Percentiles rank a stretch among this genome's conserved stretches.
Conservation (phyloP, 2,329 filamentous ascomycete genomes). For the Beauveria rudraprayagi region DNA sequence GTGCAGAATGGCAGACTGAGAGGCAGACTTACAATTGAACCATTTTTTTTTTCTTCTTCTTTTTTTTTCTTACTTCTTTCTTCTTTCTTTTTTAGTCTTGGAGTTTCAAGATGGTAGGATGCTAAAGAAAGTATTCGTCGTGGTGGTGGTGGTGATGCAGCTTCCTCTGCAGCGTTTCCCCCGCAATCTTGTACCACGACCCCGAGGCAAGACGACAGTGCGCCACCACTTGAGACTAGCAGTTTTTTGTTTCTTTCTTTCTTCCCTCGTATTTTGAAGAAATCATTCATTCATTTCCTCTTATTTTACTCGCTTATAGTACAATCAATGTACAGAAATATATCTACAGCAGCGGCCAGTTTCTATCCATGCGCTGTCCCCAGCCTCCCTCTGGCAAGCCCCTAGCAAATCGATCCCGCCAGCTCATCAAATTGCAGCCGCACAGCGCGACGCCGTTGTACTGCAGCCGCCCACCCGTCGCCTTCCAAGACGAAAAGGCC, state of each 20-base stretch:
- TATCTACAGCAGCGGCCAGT: conserved; percentile 3
- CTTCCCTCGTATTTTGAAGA: accelerated
- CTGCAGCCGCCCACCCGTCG: neutral
- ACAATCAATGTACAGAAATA: neutral
- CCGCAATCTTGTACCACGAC: too few relatives aligned
- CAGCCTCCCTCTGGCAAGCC: neutral
- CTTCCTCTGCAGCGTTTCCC: too few relatives aligned
- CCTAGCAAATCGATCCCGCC: conserved; percentile 2
- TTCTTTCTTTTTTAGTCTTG: neutral
- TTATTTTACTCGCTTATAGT: neutral
- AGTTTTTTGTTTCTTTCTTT: too few relatives aligned
- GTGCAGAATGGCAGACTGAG: too few relatives aligned
- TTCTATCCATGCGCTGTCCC: conserved; percentile 3
- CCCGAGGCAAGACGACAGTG: too few relatives aligned
- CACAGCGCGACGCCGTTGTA: conserved; percentile 7
- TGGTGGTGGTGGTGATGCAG: too few relatives aligned
- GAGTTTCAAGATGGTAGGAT: too few relatives aligned
- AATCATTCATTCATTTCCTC: neutral
- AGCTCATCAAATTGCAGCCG: conserved; percentile 1
- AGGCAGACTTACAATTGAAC: too few relatives aligned
- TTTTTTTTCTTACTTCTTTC: neutral
- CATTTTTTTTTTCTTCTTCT: neutral
- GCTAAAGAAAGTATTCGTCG: too few relatives aligned
- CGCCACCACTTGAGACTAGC: too few relatives aligned
- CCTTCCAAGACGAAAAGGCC: neutral